Evolutionary conservation across 208 protist species (phyloP).

Genomic region (Crithidia expoeki): DNA sequence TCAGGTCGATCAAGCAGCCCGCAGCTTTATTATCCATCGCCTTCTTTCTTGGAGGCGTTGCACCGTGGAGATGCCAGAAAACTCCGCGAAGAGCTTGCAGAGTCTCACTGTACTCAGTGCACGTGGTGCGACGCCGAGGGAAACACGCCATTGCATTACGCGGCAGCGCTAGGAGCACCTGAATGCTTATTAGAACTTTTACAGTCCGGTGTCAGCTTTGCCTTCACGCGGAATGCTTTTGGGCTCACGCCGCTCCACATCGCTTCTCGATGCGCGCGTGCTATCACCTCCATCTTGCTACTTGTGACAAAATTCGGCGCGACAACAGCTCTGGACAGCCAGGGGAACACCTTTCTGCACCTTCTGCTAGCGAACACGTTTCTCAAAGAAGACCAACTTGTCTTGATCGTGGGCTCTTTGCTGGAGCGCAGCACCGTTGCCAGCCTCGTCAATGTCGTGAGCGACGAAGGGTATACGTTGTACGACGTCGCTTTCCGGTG

Average conservation of each 20-base stretch:
- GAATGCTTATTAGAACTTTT: conserved; percentile 60
- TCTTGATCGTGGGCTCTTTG: conserved; percentile 51
- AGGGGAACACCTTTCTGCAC: conserved; percentile 69
- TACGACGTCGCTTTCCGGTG: conserved; percentile 47
- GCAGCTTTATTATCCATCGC: conserved; percentile 3
- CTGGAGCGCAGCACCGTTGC: conserved; percentile 19
- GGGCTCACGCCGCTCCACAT: conserved; percentile 65
- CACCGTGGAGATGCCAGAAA: conserved; percentile 10
- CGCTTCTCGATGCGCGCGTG: conserved; percentile 24
- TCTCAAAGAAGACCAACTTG: conserved; percentile 23
- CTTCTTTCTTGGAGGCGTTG: conserved; percentile 14
- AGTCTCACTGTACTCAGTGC: neutral
- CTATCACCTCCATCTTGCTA: conserved; percentile 41
- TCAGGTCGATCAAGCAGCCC: neutral
- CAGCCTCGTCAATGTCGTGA: conserved; percentile 38
- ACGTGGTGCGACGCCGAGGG: conserved; percentile 17
- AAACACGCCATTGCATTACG: conserved; percentile 58
- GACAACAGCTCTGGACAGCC: conserved; percentile 9
- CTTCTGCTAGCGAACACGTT: conserved; percentile 45
- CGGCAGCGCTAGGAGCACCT: conserved; percentile 21
- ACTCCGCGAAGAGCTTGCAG: conserved; percentile 18
- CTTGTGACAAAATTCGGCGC: conserved; percentile 60
- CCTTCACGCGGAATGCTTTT: conserved; percentile 32
- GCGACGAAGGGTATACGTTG: conserved; percentile 36
- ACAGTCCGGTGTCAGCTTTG: conserved; percentile 8